Evolutionary conservation across 2,329 filamentous ascomycete genomes (phyloP).

Genomic region (Coniosporium tulheliwenetii): DNA sequence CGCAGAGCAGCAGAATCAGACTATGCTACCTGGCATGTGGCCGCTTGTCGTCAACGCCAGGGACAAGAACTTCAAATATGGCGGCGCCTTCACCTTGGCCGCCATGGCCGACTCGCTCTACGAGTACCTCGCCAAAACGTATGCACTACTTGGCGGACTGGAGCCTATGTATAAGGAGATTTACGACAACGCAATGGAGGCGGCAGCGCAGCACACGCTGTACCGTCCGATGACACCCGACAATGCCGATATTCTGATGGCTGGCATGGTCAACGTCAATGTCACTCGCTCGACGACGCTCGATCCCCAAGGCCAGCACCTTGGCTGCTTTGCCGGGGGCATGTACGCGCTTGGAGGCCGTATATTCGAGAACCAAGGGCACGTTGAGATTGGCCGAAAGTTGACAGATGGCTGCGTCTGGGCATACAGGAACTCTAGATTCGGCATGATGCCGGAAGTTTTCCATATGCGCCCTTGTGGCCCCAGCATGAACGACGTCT

Average conservation of each 20-base stretch:
- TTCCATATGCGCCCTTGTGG: conserved; percentile 37
- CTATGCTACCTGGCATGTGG: conserved; percentile 31
- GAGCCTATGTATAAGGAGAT: conserved; percentile 32
- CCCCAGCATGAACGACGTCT: conserved; percentile 17
- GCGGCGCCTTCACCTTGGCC: conserved; percentile 19
- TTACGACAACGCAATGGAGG: conserved; percentile 36
- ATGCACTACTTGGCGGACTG: conserved; percentile 29
- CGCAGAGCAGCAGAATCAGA: conserved; percentile 24
- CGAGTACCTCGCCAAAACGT: conserved; percentile 32
- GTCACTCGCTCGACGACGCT: conserved; percentile 12
- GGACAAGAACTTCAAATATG: conserved; percentile 22
- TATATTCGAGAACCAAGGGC: conserved; percentile 36
- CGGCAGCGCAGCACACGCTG: conserved; percentile 28
- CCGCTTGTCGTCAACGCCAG: conserved; percentile 27
- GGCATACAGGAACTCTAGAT: conserved; percentile 40
- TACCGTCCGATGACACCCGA: conserved; percentile 33
- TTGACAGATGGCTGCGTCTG: conserved; percentile 47
- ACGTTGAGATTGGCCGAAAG: conserved; percentile 40
- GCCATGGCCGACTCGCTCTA: conserved; percentile 21
- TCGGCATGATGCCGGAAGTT: conserved; percentile 46
- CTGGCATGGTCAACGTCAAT: conserved; percentile 18
- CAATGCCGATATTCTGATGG: conserved; percentile 29
- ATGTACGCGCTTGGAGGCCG: conserved; percentile 47
- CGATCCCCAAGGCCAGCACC: conserved; percentile 38
- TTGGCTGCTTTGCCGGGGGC: conserved; percentile 44